Evolutionary conservation across 441 rosid genomes (phyloP).

Genomic region (Erodium chrysanthum): DNA sequence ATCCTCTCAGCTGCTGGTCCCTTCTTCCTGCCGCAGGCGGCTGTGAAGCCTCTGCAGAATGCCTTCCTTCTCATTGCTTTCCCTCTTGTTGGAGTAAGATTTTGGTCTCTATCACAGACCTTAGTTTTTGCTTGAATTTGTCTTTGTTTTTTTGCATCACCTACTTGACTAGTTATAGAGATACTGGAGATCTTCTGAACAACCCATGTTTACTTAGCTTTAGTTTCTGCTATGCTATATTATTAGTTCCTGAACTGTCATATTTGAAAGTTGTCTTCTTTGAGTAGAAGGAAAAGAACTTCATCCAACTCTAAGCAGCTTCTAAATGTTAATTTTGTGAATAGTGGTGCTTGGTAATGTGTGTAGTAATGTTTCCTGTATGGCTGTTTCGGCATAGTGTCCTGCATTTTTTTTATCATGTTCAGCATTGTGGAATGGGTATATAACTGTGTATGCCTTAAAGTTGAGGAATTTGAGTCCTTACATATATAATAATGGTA

Average conservation of each 20-base stretch:
- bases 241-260: not conserved
- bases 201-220: not conserved
- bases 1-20: conserved; percentile 63
- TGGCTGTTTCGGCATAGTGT: not conserved
- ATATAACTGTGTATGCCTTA: too few relatives aligned
- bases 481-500: not conserved
- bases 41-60: conserved; percentile 48
- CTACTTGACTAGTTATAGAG: not conserved
- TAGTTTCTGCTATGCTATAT: not conserved
- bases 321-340: not conserved
- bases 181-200: not conserved
- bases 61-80: conserved; percentile 53
- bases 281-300: not conserved
- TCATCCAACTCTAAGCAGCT: not conserved
- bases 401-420: not conserved
- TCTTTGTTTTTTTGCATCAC: not conserved
- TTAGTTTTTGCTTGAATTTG: not conserved
- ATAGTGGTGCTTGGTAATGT: not conserved
- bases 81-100: conserved; percentile 73
- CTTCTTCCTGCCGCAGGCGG: conserved; percentile 43
- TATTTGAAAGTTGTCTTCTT: not conserved
- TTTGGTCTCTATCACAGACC: not conserved
- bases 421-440: not conserved
- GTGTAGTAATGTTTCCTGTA: not conserved
- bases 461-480: not conserved